Evolutionary conservation across 257 asterid genomes (phyloP).

Genomic region (Marsdenia floribunda): DNA sequence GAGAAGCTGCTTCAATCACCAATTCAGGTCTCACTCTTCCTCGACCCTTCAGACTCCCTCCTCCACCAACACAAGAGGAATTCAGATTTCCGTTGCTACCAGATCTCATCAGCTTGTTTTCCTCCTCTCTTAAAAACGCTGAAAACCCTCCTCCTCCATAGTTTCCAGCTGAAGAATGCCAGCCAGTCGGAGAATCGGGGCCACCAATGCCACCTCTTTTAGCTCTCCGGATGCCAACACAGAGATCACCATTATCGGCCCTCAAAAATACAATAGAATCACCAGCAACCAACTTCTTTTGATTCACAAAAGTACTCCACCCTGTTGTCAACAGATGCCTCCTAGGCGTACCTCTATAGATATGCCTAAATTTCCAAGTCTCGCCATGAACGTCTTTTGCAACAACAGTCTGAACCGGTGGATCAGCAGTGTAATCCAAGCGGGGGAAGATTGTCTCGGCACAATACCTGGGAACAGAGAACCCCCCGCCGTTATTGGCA

Average conservation of each 20-base stretch:
- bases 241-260: slow-evolving; percentile 47
- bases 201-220: slow-evolving; percentile 45
- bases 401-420: slow-evolving; percentile 34
- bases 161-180: slow-evolving; percentile 42
- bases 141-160: slow-evolving; percentile 30
- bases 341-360: slow-evolving; percentile 60
- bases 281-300: slow-evolving; percentile 63
- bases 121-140: slow-evolving; percentile 38
- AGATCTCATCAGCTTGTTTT: slow-evolving; percentile 31
- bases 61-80: slow-evolving; percentile 17
- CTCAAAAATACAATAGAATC: slow-evolving; percentile 58
- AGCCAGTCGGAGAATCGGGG: slow-evolving; percentile 35
- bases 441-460: slow-evolving; percentile 33
- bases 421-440: slow-evolving; percentile 30
- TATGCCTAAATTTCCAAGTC: slow-evolving; percentile 66
- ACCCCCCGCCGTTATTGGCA: slow-evolving; percentile 41
- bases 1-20: slow-evolving; percentile 45
- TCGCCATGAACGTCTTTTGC: slow-evolving; percentile 38
- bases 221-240: slow-evolving; percentile 57
- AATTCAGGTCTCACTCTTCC: slow-evolving; percentile 45
- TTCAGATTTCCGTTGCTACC: slow-evolving; percentile 25
- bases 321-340: slow-evolving; percentile 70
- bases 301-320: slow-evolving; percentile 68
- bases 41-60: slow-evolving; percentile 27
- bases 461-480: slow-evolving; percentile 35